These are phyloP conservation scores for Parmelia sp. DNA, from an alignment of 495 filamentous ascomycete species.

Conservation along the genomic window DNA sequence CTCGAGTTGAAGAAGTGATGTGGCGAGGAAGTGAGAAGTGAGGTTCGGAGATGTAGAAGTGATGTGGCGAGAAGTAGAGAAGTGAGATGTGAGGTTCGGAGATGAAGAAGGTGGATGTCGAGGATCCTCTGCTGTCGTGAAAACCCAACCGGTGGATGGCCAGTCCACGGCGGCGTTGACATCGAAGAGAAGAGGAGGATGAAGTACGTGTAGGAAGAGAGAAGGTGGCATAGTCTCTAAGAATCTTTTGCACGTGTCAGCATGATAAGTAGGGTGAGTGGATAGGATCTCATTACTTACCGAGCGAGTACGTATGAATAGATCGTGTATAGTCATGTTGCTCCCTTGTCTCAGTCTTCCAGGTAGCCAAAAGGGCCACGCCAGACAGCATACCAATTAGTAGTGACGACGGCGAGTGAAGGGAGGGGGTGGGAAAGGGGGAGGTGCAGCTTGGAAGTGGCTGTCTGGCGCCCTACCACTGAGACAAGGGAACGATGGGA, in stretches of 20 bases:
- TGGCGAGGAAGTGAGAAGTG: neutral
- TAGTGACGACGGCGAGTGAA: neutral
- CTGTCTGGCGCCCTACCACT: slow-evolving; percentile 11
- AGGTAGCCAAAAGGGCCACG: slow-evolving; percentile 2
- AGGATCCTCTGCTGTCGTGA: neutral
- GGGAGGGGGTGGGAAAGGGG: neutral
- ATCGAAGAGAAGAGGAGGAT: neutral
- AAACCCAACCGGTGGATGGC: neutral
- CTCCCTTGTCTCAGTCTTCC: slow-evolving; percentile 17
- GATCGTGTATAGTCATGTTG: neutral
- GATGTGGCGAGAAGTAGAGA: neutral
- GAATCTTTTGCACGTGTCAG: neutral
- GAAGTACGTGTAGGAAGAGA: neutral
- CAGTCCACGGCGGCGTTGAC: neutral
- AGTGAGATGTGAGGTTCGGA: neutral
- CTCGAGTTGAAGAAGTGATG: neutral
- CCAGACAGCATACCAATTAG: slow-evolving; percentile 11
- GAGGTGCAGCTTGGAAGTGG: slow-evolving; percentile 10
- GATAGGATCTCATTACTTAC: slow-evolving; percentile 9
- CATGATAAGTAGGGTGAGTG: neutral
- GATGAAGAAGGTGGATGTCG: neutral
- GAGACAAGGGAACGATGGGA: slow-evolving; percentile 7
- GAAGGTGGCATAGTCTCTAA: neutral
- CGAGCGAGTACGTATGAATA: neutral
- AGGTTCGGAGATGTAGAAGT: neutral